Conservation (phyloP, 305 asterid species). For the Euphrasia arctica region DNA sequence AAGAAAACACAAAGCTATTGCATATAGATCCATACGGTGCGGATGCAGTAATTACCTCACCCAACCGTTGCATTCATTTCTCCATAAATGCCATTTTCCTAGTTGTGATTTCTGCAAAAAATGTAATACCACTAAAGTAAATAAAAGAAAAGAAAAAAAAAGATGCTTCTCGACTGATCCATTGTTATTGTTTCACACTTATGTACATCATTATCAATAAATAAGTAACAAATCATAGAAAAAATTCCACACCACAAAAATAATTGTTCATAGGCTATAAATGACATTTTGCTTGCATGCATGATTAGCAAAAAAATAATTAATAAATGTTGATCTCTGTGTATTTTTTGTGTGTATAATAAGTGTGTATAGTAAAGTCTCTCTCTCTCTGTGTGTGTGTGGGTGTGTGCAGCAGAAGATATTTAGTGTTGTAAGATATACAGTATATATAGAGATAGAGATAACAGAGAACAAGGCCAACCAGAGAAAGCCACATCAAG, state of each 20-base stretch:
- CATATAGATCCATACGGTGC: conserved; percentile 30
- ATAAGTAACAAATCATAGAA: no score
- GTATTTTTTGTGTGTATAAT: no score
- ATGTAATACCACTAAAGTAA: no score
- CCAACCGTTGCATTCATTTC: conserved; percentile 60
- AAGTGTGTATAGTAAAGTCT: background rate
- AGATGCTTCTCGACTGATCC: no score
- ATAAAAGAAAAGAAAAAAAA: no score
- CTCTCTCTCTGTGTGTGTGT: background rate
- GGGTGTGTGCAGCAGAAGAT: no score
- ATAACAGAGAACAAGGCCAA: conserved; percentile 62
- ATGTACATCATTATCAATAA: no score
- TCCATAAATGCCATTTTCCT: conserved; percentile 40
- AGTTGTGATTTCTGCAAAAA: conserved; percentile 16
- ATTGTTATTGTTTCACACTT: no score
- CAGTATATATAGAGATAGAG: background rate
- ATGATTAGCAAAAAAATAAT: background rate
- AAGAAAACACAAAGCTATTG: background rate
- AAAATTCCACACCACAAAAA: no score
- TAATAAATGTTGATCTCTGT: conserved; percentile 11
- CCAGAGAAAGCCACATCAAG: conserved; percentile 55
- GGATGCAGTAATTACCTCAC: conserved; percentile 36
- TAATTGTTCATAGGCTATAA: no score
- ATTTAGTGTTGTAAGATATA: no score
- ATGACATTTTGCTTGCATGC: background rate